phyloP scores from a whole-genome alignment of 2,329 filamentous ascomycete genomes.

The Spiromastix sp. region DNA sequence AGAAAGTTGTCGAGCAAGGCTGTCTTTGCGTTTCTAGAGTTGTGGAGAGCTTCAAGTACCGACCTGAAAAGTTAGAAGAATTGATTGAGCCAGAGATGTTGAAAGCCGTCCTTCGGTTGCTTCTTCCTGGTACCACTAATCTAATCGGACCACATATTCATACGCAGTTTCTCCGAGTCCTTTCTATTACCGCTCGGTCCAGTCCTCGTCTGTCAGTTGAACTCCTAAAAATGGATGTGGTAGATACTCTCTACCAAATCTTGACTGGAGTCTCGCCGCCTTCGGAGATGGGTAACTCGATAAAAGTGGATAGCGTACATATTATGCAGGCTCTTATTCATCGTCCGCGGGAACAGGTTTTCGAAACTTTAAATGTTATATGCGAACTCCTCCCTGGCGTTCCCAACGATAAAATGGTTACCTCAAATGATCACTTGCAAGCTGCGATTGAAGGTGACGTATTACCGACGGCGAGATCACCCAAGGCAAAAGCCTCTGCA shows the following conservation, averaged over 20 bases:
- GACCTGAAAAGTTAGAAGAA: slow-evolving; percentile 79
- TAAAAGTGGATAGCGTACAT: slow-evolving; percentile 85
- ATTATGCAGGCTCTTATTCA: slow-evolving; percentile 99
- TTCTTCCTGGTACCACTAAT: slow-evolving; percentile 90
- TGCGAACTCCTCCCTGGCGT: slow-evolving; percentile 82
- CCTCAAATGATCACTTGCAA: slow-evolving; percentile 37
- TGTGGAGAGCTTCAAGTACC: slow-evolving; percentile 91
- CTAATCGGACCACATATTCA: slow-evolving; percentile 89
- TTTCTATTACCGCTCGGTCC: slow-evolving; percentile 81
- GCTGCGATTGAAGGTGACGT: slow-evolving; percentile 39
- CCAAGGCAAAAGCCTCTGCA: slow-evolving; percentile 44
- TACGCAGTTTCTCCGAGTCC: slow-evolving; percentile 85
- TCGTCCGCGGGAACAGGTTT: slow-evolving; percentile 87
- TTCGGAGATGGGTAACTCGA: slow-evolving; percentile 51
- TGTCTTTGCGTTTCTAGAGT: slow-evolving; percentile 92
- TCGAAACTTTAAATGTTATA: slow-evolving; percentile 93
- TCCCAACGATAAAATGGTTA: slow-evolving; percentile 45
- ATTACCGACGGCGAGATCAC: slow-evolving; percentile 17
- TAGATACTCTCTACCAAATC: slow-evolving; percentile 96
- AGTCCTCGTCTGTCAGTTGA: slow-evolving; percentile 82
- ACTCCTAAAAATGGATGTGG: slow-evolving; percentile 89
- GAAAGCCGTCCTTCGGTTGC: slow-evolving; percentile 70
- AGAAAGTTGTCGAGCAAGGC: slow-evolving; percentile 92
- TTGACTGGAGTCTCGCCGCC: slow-evolving; percentile 91
- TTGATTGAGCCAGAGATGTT: slow-evolving; percentile 82